Evolutionary conservation across 345 rosid species (phyloP), one percentile per base, ranked within the genome.

Genomic region (Raphanus raphanistrum): DNA sequence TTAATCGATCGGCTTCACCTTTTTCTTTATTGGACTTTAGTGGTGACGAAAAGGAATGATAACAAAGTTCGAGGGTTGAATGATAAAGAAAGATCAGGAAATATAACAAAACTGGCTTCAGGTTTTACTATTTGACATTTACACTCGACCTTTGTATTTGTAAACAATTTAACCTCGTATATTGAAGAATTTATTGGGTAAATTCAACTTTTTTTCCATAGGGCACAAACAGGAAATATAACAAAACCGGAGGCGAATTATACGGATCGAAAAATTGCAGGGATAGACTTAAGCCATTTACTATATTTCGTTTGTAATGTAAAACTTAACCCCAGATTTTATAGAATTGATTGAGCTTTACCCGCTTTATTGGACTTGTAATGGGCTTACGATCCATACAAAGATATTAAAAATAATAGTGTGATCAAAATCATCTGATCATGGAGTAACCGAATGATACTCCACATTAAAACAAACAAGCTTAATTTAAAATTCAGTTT

Each of bases 401-500:
- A 7, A n/a, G n/a, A 29, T 1, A 66, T 17, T 16, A 52, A 6
- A 11, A 21, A 11, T 6, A 17, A 67, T 45, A 67, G 4, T 31
- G 31, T 70, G 63, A 16, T 54, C 12, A 32, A 70, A 35, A 10
- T 70, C 52, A 35, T 70, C n/a, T 48, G 54, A 54, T 31, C 66
- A 62, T 10, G 7, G 2, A 21, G 11, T 31, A 79, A 73, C 78
- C 1, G 68, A 55, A 12, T 58, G 6, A 25, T 33, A 36, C 38
- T 59, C 27, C 66, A 6, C n/a, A 33, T 60, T 5, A 52, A 55
- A 55, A 55, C 60, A 55, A 55, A 55, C 60, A 52, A 16, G 59
- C 26, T 52, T 52, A 52, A 6, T 52, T 52, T 52, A 48, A 68
- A 68, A 63, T 54, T 67, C 64, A 68, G 78, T 67, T 35, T 35